A percentile compares a stretch with the other conserved stretches of the same genome.
These are phyloP conservation scores for Hymenoscyphus fructigenus DNA, from an alignment of 2,329 filamentous ascomycete species.

Conservation along the genomic window DNA sequence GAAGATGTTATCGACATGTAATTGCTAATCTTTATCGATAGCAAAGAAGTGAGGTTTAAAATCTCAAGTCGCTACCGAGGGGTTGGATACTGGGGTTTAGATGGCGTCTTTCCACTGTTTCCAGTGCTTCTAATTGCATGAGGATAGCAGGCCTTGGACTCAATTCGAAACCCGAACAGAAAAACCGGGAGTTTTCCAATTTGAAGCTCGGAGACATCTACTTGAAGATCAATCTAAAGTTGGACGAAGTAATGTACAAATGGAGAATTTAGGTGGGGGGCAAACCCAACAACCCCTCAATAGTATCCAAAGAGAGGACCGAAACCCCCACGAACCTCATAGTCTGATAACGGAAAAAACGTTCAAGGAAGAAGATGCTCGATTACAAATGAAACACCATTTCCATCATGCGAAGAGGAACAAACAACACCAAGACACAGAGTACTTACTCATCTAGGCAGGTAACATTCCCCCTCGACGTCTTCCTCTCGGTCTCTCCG, in stretches of 20 bases:
- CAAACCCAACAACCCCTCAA: background rate
- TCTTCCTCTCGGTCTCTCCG: background rate
- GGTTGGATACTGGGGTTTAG: background rate
- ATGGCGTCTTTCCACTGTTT: background rate
- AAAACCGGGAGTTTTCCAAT: background rate
- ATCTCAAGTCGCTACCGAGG: background rate
- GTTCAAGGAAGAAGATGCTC: background rate
- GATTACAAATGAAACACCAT: background rate
- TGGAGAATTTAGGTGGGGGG: constrained; percentile 1
- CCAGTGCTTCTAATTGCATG: background rate
- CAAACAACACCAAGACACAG: background rate
- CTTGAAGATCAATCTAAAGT: background rate
- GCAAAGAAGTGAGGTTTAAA: background rate
- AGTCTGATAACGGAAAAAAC: background rate
- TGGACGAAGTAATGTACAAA: background rate
- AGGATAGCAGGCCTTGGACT: background rate
- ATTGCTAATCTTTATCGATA: background rate
- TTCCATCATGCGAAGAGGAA: background rate
- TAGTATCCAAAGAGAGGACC: background rate
- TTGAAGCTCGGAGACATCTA: background rate
- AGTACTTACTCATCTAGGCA: constrained; percentile 1
- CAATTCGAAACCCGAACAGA: background rate
- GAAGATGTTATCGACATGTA: background rate
- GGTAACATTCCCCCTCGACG: background rate
- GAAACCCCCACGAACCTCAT: background rate